Base-by-base conservation (phyloP, 2,329 filamentous ascomycete genomes). In the Scytalidium lignicola region DNA sequence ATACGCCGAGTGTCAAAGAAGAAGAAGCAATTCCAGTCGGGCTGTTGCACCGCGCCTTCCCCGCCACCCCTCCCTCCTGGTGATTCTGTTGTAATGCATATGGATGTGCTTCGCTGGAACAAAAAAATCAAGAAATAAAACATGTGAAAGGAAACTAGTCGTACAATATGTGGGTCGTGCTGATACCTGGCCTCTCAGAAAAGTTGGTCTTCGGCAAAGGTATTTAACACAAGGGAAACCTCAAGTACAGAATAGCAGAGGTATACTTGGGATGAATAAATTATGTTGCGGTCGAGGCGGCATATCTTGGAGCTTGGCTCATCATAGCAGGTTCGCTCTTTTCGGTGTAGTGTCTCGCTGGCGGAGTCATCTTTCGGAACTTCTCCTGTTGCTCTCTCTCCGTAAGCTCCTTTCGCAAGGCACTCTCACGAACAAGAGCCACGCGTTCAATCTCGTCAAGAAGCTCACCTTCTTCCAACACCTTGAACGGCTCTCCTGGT, bases 391-490 rank as follows among this genome's bases (percentile, higher is more conserved):
- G 9, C 41, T 43, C 41, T 18, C 13, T 37, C 15, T 37, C 12
- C 7, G n/a, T 15, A 13, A 37, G 32, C 18, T 37, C 43, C 43
- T 49, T 45, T 5, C 41, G 32, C 15, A 46, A 40, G 13, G 29
- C 40, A 18, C 28, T 41, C 37, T 63, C 61, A 23, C 59, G 53
- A 18, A 43, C 26, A 12, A 54, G 44, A 51, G 58, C 61, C 29
- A 53, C 47, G 6, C 47, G 43, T 40, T 65, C 62, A 18, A 65
- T 47, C 18, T 61, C 58, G 21, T 50, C 45, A 18, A 60, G 41
- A 22, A 59, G 46, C 1, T 37, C 42, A 4, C 51, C 52, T 19
- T 57, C 52, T 3, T 49, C 45, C 10, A 62, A 44, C 2, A 56
- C 15, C n/a, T 49, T 23, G 45, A 63, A 62, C 7, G 51, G 23